A percentile compares a stretch with the other conserved stretches of the same genome.
Evolutionary conservation across 1,284 basidiomycete genomes (phyloP).

Genomic region (Trametes versicolor): DNA sequence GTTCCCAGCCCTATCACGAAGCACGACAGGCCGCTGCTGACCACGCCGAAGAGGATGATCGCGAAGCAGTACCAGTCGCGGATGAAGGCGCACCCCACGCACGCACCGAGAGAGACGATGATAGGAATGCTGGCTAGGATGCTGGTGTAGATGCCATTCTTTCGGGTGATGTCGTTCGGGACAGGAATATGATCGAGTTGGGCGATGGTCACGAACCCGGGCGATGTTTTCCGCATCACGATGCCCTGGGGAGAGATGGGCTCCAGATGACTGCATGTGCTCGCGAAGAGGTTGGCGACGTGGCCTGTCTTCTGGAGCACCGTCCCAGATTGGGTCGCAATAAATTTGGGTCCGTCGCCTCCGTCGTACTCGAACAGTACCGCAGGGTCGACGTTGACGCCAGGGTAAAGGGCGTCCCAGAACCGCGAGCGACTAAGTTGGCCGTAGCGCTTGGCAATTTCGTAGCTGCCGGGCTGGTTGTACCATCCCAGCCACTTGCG

Average conservation of each 20-base stretch:
- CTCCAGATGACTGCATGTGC: neutral
- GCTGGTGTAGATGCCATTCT: neutral
- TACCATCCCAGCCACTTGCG: conserved; percentile 20
- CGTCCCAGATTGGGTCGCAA: conserved; percentile 6
- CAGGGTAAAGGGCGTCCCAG: conserved; percentile 16
- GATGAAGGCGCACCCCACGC: conserved; percentile 22
- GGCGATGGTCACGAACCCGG: conserved; percentile 1
- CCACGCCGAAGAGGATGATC: conserved; percentile 30
- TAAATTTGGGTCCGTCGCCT: conserved; percentile 9
- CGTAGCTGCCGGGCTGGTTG: conserved; percentile 21
- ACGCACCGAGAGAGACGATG: conserved; percentile 2
- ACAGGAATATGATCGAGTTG: neutral
- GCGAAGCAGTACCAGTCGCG: conserved; percentile 32
- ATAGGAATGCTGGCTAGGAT: neutral
- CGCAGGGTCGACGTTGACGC: conserved; percentile 15
- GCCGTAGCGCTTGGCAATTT: conserved; percentile 20
- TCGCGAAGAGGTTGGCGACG: conserved; percentile 8
- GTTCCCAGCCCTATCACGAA: conserved; percentile 23
- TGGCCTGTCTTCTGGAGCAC: conserved; percentile 12
- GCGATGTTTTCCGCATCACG: neutral
- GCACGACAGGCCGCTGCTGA: conserved; percentile 28
- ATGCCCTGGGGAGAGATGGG: neutral
- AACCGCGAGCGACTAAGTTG: conserved; percentile 4
- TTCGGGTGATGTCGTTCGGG: neutral
- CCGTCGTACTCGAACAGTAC: conserved; percentile 11